Evolutionary conservation across 208 protist genomes (phyloP), one percentile per base, ranked within the genome.

Genomic region (Acanthamoeba triangularis): DNA sequence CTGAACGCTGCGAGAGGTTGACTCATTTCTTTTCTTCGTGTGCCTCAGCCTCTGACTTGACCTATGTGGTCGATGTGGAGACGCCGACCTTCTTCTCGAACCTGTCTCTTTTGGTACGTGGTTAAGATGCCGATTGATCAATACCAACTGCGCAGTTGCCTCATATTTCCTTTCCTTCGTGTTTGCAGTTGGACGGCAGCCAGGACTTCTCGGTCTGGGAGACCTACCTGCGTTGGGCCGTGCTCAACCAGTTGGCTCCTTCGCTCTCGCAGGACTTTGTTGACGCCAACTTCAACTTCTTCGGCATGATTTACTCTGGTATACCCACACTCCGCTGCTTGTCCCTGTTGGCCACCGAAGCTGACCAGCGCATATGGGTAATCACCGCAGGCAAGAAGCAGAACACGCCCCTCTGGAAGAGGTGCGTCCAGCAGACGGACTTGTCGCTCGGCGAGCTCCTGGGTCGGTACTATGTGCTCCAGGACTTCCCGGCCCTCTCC

Each of bases 361-460:
- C 33, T 88, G 44, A 20, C n/a, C 80, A 88, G 13, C 65, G 14
- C 72, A 37, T 82, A 13, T 3, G 16, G 0, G 14, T 47, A 16
- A 1, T 41, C 25, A 35, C 49, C 33, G 7, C 63, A 92, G 59
- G 85, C 28, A 74, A 92, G 54, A 92, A 76, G 59, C 23, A 74
- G 85, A 74, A 72, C 44, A 35, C 85, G 25, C 63, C 85, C 33
- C 47, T 92, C 44, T 94, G 90, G 90, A 94, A 94, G 90, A 11
- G 49, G 23, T 94, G 90, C 72, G 69, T 82, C 25, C 44, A 84
- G 33, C 44, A 59, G 65, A 94, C 90, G 33, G 49, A 94, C n/a
- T 8, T n/a, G n/a, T 69, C 44, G 11, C 35, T 94, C 4, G 90
- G 90, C 67, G 41, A 59, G 49, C 63, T 94, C 28, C 49, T 94